phyloP scores from a whole-genome alignment of 352 stramenopile species.

The Poterioochromonas sp. region DNA sequence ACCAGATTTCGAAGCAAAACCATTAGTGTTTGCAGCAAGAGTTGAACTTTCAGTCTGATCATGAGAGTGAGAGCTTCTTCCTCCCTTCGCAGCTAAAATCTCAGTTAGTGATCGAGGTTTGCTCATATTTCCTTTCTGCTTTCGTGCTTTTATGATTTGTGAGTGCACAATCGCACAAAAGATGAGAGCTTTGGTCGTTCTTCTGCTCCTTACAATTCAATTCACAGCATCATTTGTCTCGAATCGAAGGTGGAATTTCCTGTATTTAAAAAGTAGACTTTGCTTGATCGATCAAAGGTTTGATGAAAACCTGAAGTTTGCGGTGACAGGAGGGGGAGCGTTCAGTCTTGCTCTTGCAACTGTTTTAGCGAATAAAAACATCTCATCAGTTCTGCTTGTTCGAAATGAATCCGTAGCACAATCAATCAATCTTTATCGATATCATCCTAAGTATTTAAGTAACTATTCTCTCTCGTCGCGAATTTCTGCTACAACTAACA shows the following conservation, averaged over 20 bases:
- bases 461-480: conserved; percentile 66
- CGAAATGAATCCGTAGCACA: conserved; percentile 68
- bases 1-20: background rate
- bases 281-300: background rate
- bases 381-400: conserved; percentile 71
- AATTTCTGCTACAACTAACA: conserved; percentile 74
- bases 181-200: background rate
- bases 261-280: no score
- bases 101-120: no score
- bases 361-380: conserved; percentile 66
- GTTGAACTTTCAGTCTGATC: no score
- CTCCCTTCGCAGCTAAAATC: no score
- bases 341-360: conserved; percentile 90
- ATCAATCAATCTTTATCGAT: conserved; percentile 78
- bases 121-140: no score
- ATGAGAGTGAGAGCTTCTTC: no score
- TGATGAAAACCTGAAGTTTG: conserved; percentile 18
- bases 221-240: background rate
- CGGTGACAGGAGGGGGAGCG: conserved; percentile 80
- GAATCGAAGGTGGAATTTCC: no score
- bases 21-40: no score
- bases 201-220: background rate
- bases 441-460: conserved; percentile 77
- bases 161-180: background rate
- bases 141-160: background rate